Base-by-base conservation (phyloP, 179 eudicot species). In the Pouteria campechiana region DNA sequence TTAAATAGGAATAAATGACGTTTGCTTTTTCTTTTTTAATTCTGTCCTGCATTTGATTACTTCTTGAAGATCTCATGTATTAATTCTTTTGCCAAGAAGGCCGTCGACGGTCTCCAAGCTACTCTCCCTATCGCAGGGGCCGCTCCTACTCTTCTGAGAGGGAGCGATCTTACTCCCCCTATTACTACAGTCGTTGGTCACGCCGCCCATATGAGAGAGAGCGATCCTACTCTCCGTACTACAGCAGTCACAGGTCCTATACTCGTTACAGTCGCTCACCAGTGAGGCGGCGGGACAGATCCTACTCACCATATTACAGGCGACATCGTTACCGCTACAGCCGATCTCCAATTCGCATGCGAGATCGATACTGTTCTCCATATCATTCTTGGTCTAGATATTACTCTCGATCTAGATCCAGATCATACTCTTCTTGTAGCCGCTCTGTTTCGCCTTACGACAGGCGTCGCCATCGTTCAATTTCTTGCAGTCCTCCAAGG, bases 131-230 rank as follows among this genome's bases (percentile, higher is more conserved):
- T 41, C 16, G 30, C 3, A 63, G 74, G 21, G 69, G 83, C 42
- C 69, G 59, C 9, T 82, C 84, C 3, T 72, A 75, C 40, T 75
- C 87, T 2, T 82, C 82, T 12, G 93, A 73, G 32, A 42, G 77
- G 21, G 76, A 62, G 39, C 45, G 55, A 13, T 65, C 63, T 10
- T 41, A 40, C 55, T 66, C 72, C 37, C 72, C 72, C 13, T 45
- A 12, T 29, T 39, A 53, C 37, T 11, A 35, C 0, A 25, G 61
- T 7, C 25, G 67, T 3, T 48, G 66, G 27, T 69, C 75, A 18
- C n/a, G n/a, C 3, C 69, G 72, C 40, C 72, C 87, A 3, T 82
- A 79, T 12, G 93, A 73, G 32, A 42, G 77, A 20, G 76, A 62
- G 43, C 54, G 75, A 48, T 69, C 75, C 17, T 46, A 69, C 49